Evolutionary conservation across 2,329 filamentous ascomycete species (phyloP).

Genomic region (Ceratocystis destructans): DNA sequence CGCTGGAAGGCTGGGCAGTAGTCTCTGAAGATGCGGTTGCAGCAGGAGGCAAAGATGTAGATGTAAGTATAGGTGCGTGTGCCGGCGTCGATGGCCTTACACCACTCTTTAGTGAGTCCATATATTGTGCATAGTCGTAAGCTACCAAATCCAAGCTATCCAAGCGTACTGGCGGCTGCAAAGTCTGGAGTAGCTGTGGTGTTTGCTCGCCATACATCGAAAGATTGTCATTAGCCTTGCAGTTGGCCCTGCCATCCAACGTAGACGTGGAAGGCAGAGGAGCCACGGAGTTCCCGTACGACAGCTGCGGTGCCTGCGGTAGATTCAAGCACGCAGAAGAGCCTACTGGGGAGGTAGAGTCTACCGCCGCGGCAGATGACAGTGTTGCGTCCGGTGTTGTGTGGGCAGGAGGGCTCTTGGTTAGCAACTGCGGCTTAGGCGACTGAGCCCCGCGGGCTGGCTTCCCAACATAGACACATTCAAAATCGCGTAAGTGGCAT

Average conservation of each 20-base stretch:
- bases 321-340: not conserved
- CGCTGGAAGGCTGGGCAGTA: too few relatives aligned
- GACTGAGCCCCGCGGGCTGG: not conserved
- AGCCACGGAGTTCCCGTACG: not conserved
- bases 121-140: not conserved
- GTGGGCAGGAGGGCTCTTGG: not conserved
- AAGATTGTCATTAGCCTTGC: not conserved
- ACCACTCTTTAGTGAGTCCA: not conserved
- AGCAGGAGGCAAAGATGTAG: too few relatives aligned
- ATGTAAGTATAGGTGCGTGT: too few relatives aligned
- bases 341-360: not conserved
- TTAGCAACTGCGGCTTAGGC: not conserved
- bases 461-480: slow-evolving; percentile 32
- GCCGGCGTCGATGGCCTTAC: not conserved
- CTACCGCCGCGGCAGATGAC: not conserved
- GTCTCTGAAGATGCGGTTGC: too few relatives aligned
- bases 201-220: not conserved
- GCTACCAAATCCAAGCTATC: not conserved
- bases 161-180: not conserved
- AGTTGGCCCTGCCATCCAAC: not conserved
- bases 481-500: slow-evolving; percentile 35
- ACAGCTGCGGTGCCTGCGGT: not conserved
- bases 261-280: not conserved
- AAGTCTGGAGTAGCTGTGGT: not conserved
- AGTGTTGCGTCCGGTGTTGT: not conserved